Conservation (phyloP, 345 rosid species). For the Gossypium stocksii region DNA sequence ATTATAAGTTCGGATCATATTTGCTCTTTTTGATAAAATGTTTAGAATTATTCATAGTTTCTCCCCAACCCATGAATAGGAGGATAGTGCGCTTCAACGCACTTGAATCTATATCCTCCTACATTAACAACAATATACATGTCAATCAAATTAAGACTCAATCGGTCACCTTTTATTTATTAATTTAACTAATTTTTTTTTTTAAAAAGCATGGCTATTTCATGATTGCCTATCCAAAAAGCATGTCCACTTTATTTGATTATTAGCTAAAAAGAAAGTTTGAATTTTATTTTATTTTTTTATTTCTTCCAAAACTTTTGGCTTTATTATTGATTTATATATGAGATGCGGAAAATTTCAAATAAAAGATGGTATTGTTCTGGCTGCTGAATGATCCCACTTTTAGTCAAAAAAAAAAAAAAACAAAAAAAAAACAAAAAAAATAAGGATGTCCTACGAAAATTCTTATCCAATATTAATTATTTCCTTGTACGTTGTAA, state of each 20-base stretch:
- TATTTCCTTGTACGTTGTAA: neutral
- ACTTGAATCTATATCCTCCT: too few species aligned
- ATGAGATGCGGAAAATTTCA: neutral
- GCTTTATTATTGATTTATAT: neutral
- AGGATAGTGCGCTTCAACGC: too few species aligned
- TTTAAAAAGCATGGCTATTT: neutral
- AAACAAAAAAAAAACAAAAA: too few species aligned
- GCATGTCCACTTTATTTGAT: neutral
- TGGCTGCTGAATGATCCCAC: neutral
- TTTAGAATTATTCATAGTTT: rapidly evolving
- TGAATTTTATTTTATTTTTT: neutral
- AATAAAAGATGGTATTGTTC: neutral
- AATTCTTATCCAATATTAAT: neutral
- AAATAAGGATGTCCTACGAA: neutral
- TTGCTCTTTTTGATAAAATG: rapidly evolving
- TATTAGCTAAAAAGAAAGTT: neutral
- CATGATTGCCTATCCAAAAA: neutral
- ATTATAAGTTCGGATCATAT: too few species aligned
- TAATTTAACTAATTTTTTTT: neutral
- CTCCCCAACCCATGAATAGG: too few species aligned
- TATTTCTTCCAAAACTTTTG: neutral
- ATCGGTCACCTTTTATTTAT: neutral
- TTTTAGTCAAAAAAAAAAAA: neutral
- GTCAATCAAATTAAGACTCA: too few species aligned
- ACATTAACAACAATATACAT: rapidly evolving